Conservation (phyloP, 768 basidiomycete species). For the Suillus americanus region DNA sequence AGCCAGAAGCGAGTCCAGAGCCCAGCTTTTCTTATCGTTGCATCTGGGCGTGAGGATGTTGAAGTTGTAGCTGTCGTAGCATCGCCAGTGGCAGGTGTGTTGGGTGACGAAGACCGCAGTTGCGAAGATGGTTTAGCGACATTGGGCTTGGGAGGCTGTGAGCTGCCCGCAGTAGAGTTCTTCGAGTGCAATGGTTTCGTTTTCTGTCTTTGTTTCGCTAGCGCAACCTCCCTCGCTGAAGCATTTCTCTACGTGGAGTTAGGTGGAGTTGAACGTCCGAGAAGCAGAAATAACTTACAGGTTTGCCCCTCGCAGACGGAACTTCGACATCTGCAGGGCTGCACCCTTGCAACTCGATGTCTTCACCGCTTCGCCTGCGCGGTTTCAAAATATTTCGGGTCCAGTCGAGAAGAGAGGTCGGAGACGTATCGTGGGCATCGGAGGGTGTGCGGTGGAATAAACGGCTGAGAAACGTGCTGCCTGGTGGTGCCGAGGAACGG, state of each 20-base stretch:
- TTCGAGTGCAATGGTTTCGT: not conserved
- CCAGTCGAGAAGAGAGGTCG: too few species aligned
- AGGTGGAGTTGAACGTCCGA: not conserved
- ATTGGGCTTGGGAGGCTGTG: not conserved
- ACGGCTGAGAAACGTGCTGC: too few species aligned
- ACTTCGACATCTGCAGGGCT: not conserved
- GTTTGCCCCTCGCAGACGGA: not conserved
- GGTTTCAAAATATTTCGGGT: too few species aligned
- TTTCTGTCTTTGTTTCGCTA: not conserved
- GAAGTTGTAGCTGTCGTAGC: not conserved
- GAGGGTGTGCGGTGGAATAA: too few species aligned
- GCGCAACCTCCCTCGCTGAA: not conserved
- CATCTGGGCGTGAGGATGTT: not conserved
- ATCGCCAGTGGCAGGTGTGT: not conserved
- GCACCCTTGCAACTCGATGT: not conserved
- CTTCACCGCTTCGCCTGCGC: not conserved
- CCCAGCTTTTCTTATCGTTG: not conserved
- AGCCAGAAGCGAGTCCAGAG: not conserved
- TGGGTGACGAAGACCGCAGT: not conserved
- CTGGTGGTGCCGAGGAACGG: too few species aligned
- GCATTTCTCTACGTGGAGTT: not conserved
- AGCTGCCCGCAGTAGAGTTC: not conserved
- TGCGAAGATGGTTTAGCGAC: not conserved
- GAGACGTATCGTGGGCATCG: too few species aligned
- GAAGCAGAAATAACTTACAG: not conserved